These are phyloP conservation scores for Colletotrichum camelliae DNA, from an alignment of 2,329 filamentous ascomycete genomes.

Conservation along the genomic window DNA sequence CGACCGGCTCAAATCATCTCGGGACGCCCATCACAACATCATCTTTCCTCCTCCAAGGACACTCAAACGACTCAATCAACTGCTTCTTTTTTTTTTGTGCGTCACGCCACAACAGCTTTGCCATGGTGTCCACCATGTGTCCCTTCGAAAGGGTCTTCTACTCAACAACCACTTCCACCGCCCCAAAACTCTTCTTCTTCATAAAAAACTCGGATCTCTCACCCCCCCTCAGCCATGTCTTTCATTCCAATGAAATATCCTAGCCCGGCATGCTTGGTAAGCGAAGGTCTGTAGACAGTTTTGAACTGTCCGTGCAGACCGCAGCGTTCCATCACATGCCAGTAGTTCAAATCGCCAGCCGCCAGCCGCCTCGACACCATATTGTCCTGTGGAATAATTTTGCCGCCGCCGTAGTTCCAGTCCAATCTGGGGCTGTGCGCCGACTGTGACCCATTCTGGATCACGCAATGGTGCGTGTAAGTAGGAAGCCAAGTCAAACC, in stretches of 20 bases:
- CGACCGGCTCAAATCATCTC: slow-evolving; percentile 8
- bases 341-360: background rate
- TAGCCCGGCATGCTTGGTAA: background rate
- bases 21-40: slow-evolving; percentile 14
- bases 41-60: slow-evolving; percentile 4
- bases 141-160: slow-evolving; percentile 22
- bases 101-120: slow-evolving; percentile 23
- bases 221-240: slow-evolving; percentile 1
- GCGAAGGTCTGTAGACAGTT: background rate
- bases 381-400: background rate
- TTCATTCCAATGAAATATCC: slow-evolving; percentile 7
- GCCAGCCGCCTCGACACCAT: background rate
- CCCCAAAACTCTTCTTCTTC: slow-evolving; percentile 24
- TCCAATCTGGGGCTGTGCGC: background rate
- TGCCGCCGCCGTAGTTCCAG: background rate
- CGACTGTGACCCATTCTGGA: background rate
- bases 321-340: background rate
- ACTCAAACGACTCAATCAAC: slow-evolving; percentile 14
- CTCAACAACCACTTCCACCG: slow-evolving; percentile 26
- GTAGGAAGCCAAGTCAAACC: background rate
- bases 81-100: slow-evolving; percentile 19
- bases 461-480: background rate
- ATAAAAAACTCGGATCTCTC: slow-evolving; percentile 20
- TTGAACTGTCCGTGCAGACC: background rate
- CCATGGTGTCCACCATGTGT: slow-evolving; percentile 19